Percentiles rank a stretch among this genome's conserved stretches.
Evolutionary conservation across 2,329 filamentous ascomycete species (phyloP).

Genomic region (Coleophoma crateriformis): DNA sequence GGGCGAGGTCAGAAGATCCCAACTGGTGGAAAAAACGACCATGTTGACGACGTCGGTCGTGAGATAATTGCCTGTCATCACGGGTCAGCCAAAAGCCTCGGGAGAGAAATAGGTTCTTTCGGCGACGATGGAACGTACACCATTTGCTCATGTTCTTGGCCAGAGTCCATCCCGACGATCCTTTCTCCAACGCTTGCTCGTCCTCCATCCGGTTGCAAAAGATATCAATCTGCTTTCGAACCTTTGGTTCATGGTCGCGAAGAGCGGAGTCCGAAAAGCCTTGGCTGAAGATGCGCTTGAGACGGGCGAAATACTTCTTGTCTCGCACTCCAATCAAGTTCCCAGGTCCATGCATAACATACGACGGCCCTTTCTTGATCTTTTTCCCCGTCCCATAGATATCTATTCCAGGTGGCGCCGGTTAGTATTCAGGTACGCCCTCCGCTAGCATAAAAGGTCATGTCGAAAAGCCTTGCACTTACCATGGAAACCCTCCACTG

Average conservation of each 20-base stretch:
- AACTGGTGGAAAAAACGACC: constrained; percentile 14
- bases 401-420: constrained; percentile 33
- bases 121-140: constrained; percentile 3
- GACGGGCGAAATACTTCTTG: constrained; percentile 55
- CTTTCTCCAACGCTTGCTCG: constrained; percentile 1
- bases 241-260: constrained; percentile 8
- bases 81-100: neutral
- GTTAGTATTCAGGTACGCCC: neutral
- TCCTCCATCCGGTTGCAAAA: constrained; percentile 6
- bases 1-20: constrained; percentile 10
- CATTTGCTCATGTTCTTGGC: constrained; percentile 7
- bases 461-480: neutral
- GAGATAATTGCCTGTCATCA: constrained; percentile 11
- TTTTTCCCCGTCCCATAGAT: constrained; percentile 59
- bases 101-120: neutral
- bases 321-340: constrained; percentile 69
- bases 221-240: constrained; percentile 3
- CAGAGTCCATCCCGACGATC: constrained; percentile 1
- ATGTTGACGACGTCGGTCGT: constrained; percentile 20
- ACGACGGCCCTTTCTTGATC: constrained; percentile 62
- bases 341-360: constrained; percentile 34
- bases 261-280: constrained; percentile 19
- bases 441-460: no score
- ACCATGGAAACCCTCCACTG: constrained; percentile 8
- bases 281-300: constrained; percentile 36